A percentile compares a stretch with the other conserved stretches of the same genome.
Evolutionary conservation across 352 stramenopile species (phyloP).

Genomic region (Thalassiosira exigua): DNA sequence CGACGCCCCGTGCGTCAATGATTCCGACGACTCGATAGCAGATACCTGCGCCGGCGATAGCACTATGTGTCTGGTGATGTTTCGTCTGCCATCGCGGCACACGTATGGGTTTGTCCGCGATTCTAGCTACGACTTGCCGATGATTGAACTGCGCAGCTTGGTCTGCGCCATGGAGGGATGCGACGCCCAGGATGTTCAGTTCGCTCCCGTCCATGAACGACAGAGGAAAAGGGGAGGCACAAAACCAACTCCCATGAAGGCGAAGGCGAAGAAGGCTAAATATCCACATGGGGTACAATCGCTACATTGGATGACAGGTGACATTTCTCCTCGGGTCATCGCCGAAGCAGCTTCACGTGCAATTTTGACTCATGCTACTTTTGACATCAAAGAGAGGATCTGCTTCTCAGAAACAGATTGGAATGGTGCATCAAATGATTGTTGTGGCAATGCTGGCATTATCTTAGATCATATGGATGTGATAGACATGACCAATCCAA

Average conservation of each 20-base stretch:
- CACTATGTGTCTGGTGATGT: constrained; percentile 45
- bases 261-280: neutral
- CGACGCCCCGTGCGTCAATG: too few relatives aligned
- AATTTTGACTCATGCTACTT: constrained; percentile 53
- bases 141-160: constrained; percentile 29
- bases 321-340: neutral
- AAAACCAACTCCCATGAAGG: constrained; percentile 7
- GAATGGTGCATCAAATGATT: constrained; percentile 1
- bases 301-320: constrained; percentile 27
- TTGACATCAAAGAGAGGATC: constrained; percentile 33
- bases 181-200: constrained; percentile 16
- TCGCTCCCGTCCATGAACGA: constrained; percentile 15
- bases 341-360: constrained; percentile 31
- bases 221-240: neutral
- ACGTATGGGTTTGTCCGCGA: constrained; percentile 31
- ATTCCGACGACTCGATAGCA: too few relatives aligned
- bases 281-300: constrained; percentile 4
- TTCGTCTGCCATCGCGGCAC: constrained; percentile 34
- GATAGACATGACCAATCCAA: constrained; percentile 55
- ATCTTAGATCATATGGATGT: constrained; percentile 32
- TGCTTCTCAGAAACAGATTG: constrained; percentile 37
- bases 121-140: constrained; percentile 27
- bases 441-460: neutral
- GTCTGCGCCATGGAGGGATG: neutral
- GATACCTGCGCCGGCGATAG: too few relatives aligned